Base-by-base conservation (phyloP, 2,329 filamentous ascomycete genomes). In the Cercospora canescens region DNA sequence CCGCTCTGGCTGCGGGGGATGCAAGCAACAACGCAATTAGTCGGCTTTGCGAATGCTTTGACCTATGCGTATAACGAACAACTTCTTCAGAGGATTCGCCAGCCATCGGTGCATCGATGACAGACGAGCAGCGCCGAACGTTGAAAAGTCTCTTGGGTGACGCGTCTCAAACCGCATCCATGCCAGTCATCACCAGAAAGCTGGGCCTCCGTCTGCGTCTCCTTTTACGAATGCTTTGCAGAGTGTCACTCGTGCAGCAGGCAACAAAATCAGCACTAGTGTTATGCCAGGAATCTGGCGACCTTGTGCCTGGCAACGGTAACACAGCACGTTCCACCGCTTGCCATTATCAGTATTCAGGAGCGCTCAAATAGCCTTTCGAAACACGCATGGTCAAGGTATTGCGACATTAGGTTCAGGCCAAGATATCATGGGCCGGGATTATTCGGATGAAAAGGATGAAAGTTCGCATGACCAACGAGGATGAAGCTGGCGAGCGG, bases 31-130 rank as follows among this genome's bases (percentile, higher is more conserved):
- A 71, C 68, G 14, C 70, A 71, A 41, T 60, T 69, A n/a, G 66
- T 69, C 4, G 69, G 69, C 0, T 62, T 69, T 16, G 67, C 69
- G 34, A 69, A 70, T 66, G 67, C 67, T 3, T 24, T 68, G 41
- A 69, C 69, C 11, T 69, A 70, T 35, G 69, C 66, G 4, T 71
- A 66, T 39, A 69, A 69, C 37, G 69, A 69, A 41, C 67, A 71
- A 32, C 63, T 71, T 16, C 34, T 55, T 6, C 52, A 62, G 24
- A 63, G 67, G 18, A 64, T 69, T 16, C 65, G 64, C 35, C 14
- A 32, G n/a, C 28, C 41, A 28, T 50, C 45, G 11, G 24, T 6
- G 12, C 24, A 28, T 26, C 45, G 45, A 14, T 50, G 45, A 50
- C 24, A 14, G n/a, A 12, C 24, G 9, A 50, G 45, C 45, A 50